Conservation (phyloP, 768 basidiomycete genomes). For the Austroboletus eburneus region DNA sequence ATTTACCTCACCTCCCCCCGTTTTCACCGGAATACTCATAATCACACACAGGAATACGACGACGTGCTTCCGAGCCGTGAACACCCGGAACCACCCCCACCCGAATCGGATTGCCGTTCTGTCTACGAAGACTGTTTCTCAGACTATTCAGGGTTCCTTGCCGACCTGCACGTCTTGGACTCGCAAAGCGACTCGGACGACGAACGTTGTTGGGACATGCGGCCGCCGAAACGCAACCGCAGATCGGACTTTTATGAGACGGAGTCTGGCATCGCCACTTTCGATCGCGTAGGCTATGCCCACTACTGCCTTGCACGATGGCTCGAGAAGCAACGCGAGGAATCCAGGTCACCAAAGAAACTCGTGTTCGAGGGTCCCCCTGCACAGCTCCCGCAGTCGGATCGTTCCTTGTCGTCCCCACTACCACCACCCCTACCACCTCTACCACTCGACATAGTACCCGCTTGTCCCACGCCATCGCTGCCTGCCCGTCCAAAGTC, state of each 20-base stretch:
- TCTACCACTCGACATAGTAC: no score
- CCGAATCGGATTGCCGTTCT: conserved; percentile 17
- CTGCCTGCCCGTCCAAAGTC: conserved; percentile 2
- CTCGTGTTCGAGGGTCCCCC: conserved; percentile 23
- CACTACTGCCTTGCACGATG: conserved; percentile 24
- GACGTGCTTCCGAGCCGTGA: background rate
- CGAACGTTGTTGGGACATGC: conserved; percentile 2
- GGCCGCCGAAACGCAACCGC: conserved; percentile 4
- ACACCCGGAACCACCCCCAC: background rate
- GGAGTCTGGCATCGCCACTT: conserved; percentile 24
- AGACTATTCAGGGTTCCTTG: conserved; percentile 14
- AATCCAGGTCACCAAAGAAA: conserved; percentile 11
- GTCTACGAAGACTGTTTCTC: conserved; percentile 30
- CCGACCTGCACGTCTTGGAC: conserved; percentile 18
- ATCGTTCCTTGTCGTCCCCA: conserved; percentile 13
- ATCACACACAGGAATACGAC: conserved; percentile 12
- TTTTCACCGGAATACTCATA: background rate
- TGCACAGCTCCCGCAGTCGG: conserved; percentile 14
- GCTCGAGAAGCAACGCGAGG: conserved; percentile 27
- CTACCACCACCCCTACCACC: background rate
- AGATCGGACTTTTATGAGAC: conserved; percentile 27
- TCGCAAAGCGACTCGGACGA: conserved; percentile 4
- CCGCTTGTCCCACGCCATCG: background rate
- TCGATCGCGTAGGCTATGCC: conserved; percentile 25
- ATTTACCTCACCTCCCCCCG: background rate